phyloP scores from a whole-genome alignment of 768 basidiomycete species.

The Trametes villosa region DNA sequence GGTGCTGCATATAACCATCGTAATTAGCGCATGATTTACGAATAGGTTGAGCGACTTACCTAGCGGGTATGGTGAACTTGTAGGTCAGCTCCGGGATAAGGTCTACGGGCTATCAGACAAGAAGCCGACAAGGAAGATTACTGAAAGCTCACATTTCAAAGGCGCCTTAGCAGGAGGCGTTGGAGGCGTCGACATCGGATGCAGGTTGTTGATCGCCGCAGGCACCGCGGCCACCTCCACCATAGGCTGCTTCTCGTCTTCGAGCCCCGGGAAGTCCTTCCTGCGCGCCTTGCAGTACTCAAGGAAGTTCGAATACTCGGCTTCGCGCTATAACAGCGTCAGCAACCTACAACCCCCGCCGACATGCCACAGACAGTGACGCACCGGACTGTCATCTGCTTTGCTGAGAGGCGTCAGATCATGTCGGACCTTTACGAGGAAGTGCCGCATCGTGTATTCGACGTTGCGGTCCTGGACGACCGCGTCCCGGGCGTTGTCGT shows the following conservation, averaged over 20 bases:
- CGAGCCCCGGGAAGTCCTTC: constrained; percentile 64
- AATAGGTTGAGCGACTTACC: constrained; percentile 45
- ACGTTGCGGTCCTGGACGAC: constrained; percentile 76
- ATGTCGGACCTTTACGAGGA: constrained; percentile 54
- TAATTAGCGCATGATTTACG: background rate
- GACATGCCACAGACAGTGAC: constrained; percentile 32
- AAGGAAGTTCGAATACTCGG: constrained; percentile 59
- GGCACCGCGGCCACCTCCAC: constrained; percentile 66
- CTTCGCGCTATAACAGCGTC: constrained; percentile 54
- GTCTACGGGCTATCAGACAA: constrained; percentile 46
- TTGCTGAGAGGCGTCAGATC: constrained; percentile 79
- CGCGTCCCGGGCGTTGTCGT: constrained; percentile 58
- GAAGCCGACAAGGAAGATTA: no score
- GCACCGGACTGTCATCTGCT: constrained; percentile 64
- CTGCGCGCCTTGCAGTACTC: constrained; percentile 68
- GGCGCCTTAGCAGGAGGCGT: constrained; percentile 43
- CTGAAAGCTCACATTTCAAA: constrained; percentile 60
- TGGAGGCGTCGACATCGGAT: constrained; percentile 51
- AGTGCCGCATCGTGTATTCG: constrained; percentile 78
- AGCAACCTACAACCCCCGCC: constrained; percentile 13
- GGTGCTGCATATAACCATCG: constrained; percentile 45
- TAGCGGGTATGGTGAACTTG: constrained; percentile 73
- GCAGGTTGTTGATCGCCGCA: constrained; percentile 58
- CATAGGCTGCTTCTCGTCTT: constrained; percentile 68
- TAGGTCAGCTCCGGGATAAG: constrained; percentile 84